phyloP scores from a whole-genome alignment of 2,329 filamentous ascomycete genomes.

The Tricladium varicosporioides region DNA sequence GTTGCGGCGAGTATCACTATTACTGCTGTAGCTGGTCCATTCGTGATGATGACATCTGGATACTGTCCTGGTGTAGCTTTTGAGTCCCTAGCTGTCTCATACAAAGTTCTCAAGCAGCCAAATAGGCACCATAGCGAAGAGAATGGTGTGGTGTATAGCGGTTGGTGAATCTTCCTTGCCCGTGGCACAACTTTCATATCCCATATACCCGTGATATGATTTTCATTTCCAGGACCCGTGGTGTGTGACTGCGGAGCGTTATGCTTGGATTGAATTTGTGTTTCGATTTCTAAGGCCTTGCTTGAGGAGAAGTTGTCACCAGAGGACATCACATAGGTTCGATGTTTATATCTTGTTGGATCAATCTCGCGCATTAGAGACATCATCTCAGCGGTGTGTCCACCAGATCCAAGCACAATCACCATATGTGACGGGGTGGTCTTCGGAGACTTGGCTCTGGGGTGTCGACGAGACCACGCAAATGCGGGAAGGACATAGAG shows the following conservation, averaged over 20 bases:
- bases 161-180: conserved; percentile 80
- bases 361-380: conserved; percentile 69
- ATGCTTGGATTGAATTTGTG: conserved; percentile 30
- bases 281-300: conserved; percentile 64
- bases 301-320: conserved; percentile 72
- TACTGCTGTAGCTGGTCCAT: conserved; percentile 86
- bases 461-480: conserved; percentile 5
- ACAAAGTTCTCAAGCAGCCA: conserved; percentile 58
- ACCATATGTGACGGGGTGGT: conserved; percentile 58
- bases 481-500: conserved; percentile 29
- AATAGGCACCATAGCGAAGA: conserved; percentile 65
- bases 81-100: conserved; percentile 28
- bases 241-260: conserved; percentile 6
- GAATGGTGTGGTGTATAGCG: conserved; percentile 68
- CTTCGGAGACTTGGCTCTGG: conserved; percentile 20
- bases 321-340: conserved; percentile 74
- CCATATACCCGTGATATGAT: conserved; percentile 28
- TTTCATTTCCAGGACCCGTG: conserved; percentile 13
- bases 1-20: conserved; percentile 63
- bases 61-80: conserved; percentile 40
- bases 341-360: conserved; percentile 53
- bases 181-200: conserved; percentile 65
- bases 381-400: conserved; percentile 94
- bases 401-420: conserved; percentile 86
- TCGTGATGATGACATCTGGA: conserved; percentile 78